A percentile compares a stretch with the other conserved stretches of the same genome.
These are phyloP conservation scores for Porphyrellus cyaneotinctus DNA, from an alignment of 768 basidiomycete genomes.

Conservation along the genomic window DNA sequence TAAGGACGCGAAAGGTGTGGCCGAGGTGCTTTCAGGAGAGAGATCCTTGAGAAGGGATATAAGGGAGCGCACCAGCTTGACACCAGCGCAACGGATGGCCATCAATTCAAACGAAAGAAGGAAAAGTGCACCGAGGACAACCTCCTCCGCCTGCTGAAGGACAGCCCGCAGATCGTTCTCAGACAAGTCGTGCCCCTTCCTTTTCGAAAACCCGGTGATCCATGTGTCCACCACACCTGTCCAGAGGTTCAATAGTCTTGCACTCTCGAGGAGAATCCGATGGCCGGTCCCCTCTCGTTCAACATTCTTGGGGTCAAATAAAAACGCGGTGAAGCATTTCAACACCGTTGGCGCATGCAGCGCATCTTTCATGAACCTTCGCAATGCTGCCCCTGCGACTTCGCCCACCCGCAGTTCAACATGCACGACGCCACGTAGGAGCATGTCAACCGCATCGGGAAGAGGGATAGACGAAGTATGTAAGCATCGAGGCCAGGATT, in stretches of 20 bases:
- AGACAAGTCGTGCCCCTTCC: slow-evolving; percentile 36
- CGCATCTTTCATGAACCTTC: slow-evolving; percentile 65
- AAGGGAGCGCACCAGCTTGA: slow-evolving; percentile 60
- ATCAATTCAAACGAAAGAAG: slow-evolving; percentile 57
- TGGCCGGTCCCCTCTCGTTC: slow-evolving; percentile 60
- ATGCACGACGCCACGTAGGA: slow-evolving; percentile 79
- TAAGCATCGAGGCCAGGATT: slow-evolving; percentile 80
- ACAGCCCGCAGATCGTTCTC: slow-evolving; percentile 42
- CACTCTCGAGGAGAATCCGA: slow-evolving; percentile 62
- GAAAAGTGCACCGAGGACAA: slow-evolving; percentile 73
- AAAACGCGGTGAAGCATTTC: slow-evolving; percentile 59
- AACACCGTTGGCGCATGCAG: slow-evolving; percentile 54
- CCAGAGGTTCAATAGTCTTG: slow-evolving; percentile 71
- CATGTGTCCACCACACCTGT: slow-evolving; percentile 64
- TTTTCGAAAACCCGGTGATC: slow-evolving; percentile 47
- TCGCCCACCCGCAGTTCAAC: slow-evolving; percentile 73
- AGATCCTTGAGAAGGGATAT: slow-evolving; percentile 46
- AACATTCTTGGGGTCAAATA: slow-evolving; percentile 68
- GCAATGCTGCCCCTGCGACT: slow-evolving; percentile 63
- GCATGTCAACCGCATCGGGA: slow-evolving; percentile 67
- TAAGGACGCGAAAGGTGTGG: slow-evolving; percentile 30
- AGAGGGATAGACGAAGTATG: slow-evolving; percentile 50
- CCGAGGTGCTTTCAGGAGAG: slow-evolving; percentile 29
- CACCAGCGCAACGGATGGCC: slow-evolving; percentile 53
- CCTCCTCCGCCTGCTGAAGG: slow-evolving; percentile 49